Base-by-base conservation (phyloP, 73 alveolate genomes). In the Paramecium sonneborni region DNA sequence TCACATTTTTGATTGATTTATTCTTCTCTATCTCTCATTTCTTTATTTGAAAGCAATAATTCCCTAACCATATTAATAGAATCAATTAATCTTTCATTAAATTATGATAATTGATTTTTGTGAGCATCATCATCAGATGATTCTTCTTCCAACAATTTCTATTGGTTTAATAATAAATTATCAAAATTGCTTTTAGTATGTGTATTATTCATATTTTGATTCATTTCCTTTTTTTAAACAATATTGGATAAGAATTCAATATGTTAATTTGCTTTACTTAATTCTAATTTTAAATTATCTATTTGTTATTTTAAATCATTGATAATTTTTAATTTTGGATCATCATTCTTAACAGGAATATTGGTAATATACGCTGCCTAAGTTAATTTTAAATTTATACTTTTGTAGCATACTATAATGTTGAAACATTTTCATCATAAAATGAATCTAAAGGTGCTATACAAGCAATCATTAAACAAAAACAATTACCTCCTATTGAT, bases 391-490 rank as follows among this genome's bases (percentile, higher is more conserved):
- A 35, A 1, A 34, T 41, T 6, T 8, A 72, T 72, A 72, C 86
- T 72, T 72, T 97, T 2, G 98, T 97, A 0, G 99, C 99, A 94
- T 98, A 98, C 56, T 95, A 92, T 58, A 98, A 93, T 67, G 99
- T 98, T 39, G 98, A 95, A 14, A 97, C 92, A 76, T 97, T 98
- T 86, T 98, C 99, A 24, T 98, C 99, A 34, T 92, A 86, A 82
- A 92, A 97, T 30, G 62, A 85, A 70, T 93, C 98, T 21, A 96
- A 39, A 9, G 99, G 99, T 28, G 99, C 94, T 5, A 98, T 92
- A 85, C 99, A 97, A 8, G 99, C 99, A 52, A 98, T 94, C 99
- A 98, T 98, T 12, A 98, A 88, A 76, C 99, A 96, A 76, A 92
- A 93, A 14, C 98, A 93, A 93, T 97, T 97, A 20, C 99, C 99